These are phyloP conservation scores for Pestalotiopsis sp. DNA, from an alignment of 2,329 filamentous ascomycete genomes.

Conservation along the genomic window DNA sequence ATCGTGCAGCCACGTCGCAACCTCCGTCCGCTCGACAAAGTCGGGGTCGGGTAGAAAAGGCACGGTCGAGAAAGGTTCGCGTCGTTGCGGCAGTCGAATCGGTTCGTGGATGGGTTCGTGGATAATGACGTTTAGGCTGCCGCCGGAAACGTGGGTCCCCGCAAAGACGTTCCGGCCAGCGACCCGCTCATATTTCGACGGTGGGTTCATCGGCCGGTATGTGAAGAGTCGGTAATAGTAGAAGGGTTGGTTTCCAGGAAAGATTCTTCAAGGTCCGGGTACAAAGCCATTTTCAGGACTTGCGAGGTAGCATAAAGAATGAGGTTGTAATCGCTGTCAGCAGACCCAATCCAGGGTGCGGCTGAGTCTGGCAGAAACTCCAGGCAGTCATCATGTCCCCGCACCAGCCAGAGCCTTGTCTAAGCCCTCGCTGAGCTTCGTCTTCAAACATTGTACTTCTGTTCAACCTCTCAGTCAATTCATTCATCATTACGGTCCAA, in stretches of 20 bases:
- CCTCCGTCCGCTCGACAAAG: conserved; percentile 2
- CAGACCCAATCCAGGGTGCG: neutral
- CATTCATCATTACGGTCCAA: neutral
- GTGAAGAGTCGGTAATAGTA: neutral
- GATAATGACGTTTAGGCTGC: neutral
- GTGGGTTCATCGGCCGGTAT: neutral
- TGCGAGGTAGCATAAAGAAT: neutral
- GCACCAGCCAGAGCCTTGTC: neutral
- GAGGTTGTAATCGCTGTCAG: neutral
- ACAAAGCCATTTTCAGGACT: neutral
- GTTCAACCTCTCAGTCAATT: neutral
- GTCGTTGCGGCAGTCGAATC: neutral
- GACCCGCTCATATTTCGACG: neutral
- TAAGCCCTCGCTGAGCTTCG: neutral
- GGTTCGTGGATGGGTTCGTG: neutral
- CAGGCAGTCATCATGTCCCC: neutral
- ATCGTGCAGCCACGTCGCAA: conserved; percentile 15
- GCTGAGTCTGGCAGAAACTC: neutral
- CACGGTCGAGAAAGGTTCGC: neutral
- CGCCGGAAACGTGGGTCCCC: neutral
- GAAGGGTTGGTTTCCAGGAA: neutral
- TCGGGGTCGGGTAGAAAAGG: conserved; percentile 9
- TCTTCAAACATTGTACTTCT: neutral
- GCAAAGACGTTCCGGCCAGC: neutral
- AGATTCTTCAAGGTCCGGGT: neutral